Percentiles rank a stretch among this genome's conserved stretches.
These are phyloP conservation scores for Mycena vitilis DNA, from an alignment of 768 basidiomycete genomes.

Conservation along the genomic window DNA sequence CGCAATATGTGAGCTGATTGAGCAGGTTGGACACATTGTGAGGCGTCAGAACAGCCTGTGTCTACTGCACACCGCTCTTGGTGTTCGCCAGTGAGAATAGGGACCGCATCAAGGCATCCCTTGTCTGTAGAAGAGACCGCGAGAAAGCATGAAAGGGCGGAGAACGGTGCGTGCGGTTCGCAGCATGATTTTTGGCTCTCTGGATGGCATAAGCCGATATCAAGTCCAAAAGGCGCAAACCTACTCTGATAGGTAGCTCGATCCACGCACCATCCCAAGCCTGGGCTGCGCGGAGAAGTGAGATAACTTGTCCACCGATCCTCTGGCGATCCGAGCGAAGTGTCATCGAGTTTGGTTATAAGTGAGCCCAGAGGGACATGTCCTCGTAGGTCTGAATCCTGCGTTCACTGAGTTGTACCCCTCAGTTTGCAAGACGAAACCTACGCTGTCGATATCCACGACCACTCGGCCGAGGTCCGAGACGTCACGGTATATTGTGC, in stretches of 20 bases:
- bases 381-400: conserved; percentile 72
- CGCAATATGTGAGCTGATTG: conserved; percentile 65
- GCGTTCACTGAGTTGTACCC: conserved; percentile 3
- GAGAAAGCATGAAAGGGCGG: conserved; percentile 60
- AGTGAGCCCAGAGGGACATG: conserved; percentile 69
- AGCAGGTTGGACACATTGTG: conserved; percentile 65
- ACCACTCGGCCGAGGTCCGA: conserved; percentile 66
- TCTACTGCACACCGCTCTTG: conserved; percentile 55
- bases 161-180: conserved; percentile 41
- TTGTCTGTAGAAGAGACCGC: conserved; percentile 41
- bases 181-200: conserved; percentile 42
- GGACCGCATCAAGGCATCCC: conserved; percentile 70
- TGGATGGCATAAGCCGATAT: conserved; percentile 10
- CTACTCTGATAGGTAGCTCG: conserved; percentile 44
- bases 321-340: conserved; percentile 49
- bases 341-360: conserved; percentile 76
- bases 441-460: conserved; percentile 62
- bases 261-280: conserved; percentile 73
- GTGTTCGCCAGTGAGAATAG: conserved; percentile 54
- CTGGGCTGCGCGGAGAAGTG: conserved; percentile 27
- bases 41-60: conserved; percentile 47
- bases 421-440: background rate
- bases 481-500: conserved; percentile 66
- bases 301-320: conserved; percentile 65
- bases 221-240: conserved; percentile 1